Conservation (phyloP, 306 rosid species). For the Cyamopsis tetragonoloba region DNA sequence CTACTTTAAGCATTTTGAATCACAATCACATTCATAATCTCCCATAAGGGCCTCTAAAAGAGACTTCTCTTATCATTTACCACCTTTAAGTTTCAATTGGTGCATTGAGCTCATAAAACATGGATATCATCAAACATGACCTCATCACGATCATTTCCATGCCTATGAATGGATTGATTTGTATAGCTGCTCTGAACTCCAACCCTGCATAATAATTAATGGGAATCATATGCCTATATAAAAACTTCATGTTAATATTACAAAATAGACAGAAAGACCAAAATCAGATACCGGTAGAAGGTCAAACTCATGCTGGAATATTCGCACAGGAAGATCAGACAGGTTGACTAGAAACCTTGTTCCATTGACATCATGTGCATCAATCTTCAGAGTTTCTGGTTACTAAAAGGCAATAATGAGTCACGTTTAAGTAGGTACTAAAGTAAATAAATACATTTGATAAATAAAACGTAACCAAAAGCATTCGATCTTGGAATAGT, state of each 20-base stretch:
- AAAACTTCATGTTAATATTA: background rate
- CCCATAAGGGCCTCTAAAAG: background rate
- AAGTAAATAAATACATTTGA: conserved; percentile 4
- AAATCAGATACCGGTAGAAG: conserved; percentile 70
- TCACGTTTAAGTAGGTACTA: background rate
- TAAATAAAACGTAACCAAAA: too few species aligned
- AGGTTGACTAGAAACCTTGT: conserved; percentile 56
- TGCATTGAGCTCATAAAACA: conserved; percentile 1
- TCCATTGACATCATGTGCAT: conserved; percentile 70
- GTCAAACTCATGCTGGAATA: conserved; percentile 95
- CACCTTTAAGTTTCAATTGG: background rate
- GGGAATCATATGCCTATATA: conserved; percentile 12
- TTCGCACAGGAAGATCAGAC: conserved; percentile 81
- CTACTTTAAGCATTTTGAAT: background rate
- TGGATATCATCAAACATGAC: conserved; percentile 34
- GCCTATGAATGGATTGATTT: conserved; percentile 92
- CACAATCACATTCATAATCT: background rate
- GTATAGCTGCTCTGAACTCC: conserved; percentile 85
- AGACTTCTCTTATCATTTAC: conserved; percentile 1
- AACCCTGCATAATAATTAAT: conserved; percentile 64
- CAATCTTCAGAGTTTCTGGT: conserved; percentile 82
- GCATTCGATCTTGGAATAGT: too few species aligned
- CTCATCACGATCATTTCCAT: conserved; percentile 48
- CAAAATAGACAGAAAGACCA: conserved; percentile 1
- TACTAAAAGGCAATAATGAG: conserved; percentile 46